These are phyloP conservation scores for Boletus reticulatus DNA, from an alignment of 768 basidiomycete genomes.

Conservation along the genomic window DNA sequence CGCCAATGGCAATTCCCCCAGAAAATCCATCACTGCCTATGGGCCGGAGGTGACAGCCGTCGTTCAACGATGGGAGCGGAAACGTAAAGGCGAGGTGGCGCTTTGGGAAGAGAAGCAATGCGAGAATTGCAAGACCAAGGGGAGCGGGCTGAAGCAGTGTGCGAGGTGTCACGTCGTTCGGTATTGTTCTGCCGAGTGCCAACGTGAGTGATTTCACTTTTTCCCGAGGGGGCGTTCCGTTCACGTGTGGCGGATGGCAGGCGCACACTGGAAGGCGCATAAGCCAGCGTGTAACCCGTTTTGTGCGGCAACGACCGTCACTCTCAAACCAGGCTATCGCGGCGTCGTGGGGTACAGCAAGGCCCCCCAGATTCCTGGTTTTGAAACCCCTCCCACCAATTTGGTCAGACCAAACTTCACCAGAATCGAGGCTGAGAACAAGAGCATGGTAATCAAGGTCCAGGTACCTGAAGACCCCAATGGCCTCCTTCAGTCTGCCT, in stretches of 20 bases:
- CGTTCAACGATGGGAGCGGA: slow-evolving; percentile 46
- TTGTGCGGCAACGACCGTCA: slow-evolving; percentile 40
- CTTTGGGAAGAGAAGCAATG: slow-evolving; percentile 45
- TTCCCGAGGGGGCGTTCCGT: not conserved
- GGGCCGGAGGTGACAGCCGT: slow-evolving; percentile 46
- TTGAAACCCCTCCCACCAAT: slow-evolving; percentile 23
- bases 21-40: slow-evolving; percentile 21
- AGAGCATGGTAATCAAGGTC: slow-evolving; percentile 52
- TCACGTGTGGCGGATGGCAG: slow-evolving; percentile 28
- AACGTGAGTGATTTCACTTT: slow-evolving; percentile 41
- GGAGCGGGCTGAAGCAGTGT: slow-evolving; percentile 41
- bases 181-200: slow-evolving; percentile 57
- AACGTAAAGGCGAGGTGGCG: slow-evolving; percentile 41
- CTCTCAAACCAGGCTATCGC: slow-evolving; percentile 44
- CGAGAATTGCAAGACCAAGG: slow-evolving; percentile 34
- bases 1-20: slow-evolving; percentile 38
- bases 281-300: slow-evolving; percentile 49
- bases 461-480: slow-evolving; percentile 40
- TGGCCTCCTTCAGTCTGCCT: not conserved
- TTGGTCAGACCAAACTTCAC: slow-evolving; percentile 16
- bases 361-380: slow-evolving; percentile 29
- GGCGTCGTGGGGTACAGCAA: slow-evolving; percentile 7
- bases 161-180: slow-evolving; percentile 41
- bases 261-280: slow-evolving; percentile 46
- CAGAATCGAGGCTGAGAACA: slow-evolving; percentile 28